These are phyloP conservation scores for Petunia secreta DNA, from an alignment of 257 asterid genomes.

Conservation along the genomic window DNA sequence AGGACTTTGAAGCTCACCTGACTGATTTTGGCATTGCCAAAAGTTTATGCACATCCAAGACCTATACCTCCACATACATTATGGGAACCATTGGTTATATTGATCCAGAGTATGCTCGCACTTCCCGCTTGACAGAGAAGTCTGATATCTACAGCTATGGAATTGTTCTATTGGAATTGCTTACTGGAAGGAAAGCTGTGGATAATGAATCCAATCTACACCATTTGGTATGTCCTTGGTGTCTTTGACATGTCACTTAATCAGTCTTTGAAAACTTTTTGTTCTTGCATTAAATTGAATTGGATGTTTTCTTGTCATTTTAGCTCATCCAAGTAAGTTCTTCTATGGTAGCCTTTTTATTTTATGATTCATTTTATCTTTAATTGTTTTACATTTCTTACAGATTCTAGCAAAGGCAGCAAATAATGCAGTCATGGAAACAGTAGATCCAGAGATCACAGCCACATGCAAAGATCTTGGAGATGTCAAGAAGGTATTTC, in stretches of 20 bases:
- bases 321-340: not conserved
- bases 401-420: constrained; percentile 83
- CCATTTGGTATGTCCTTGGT: constrained; percentile 55
- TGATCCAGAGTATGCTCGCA: constrained; percentile 96
- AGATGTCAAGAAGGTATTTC: constrained; percentile 90
- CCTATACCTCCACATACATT: constrained; percentile 81
- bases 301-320: not conserved
- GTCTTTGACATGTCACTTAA: not conserved
- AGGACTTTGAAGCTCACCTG: constrained; percentile 76
- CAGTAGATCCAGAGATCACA: constrained; percentile 73
- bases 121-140: constrained; percentile 90
- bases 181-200: constrained; percentile 86
- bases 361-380: not conserved
- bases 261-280: not conserved
- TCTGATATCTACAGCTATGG: constrained; percentile 94
- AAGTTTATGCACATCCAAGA: constrained; percentile 69
- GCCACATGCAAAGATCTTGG: constrained; percentile 83
- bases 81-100: constrained; percentile 96
- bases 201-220: constrained; percentile 91
- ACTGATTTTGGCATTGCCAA: constrained; percentile 96
- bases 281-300: not conserved
- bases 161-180: constrained; percentile 78
- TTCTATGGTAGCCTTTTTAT: not conserved
- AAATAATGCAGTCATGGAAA: constrained; percentile 84
- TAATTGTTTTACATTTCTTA: not conserved